Base-by-base conservation (phyloP, 208 protist species). In the Plasmodiophora brassicae region DNA sequence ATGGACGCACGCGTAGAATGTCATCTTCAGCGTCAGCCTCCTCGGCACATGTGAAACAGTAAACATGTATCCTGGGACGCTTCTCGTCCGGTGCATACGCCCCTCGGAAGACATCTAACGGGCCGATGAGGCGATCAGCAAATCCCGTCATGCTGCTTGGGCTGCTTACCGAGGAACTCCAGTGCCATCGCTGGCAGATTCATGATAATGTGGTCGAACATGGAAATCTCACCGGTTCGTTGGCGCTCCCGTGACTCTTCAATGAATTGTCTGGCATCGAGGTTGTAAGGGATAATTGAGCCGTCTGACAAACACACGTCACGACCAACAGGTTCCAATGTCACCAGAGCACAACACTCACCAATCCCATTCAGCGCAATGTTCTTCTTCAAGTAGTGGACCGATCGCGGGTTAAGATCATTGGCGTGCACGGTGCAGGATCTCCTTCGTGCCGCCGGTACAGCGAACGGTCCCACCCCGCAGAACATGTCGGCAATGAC, bases 381-480 rank as follows among this genome's bases (percentile, higher is more conserved):
- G 90, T 99, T 99, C 38, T 94, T 88, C 38, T 85, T 60, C 90
- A 99, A 93, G 83, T 94, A 96, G 88, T 97, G 92, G 65, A 95
- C 94, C 0, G 95, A 95, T 0, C 89, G 91, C 1, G 97, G 97
- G 92, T 99, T 99, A 10, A 99, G 93, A 89, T 99, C 98, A 91
- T 99, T 99, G 25, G 96, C 97, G 85, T 97, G 94, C 0, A 98
- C 95, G 0, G 53, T 85, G 46, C 89, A 91, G 45, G 95, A 92
- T 1, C 93, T 94, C 0, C 93, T 91, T 65, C 94, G 94, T 0
- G 96, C 96, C 0, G 96, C 96, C 1, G 97, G 97, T 20, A 99
- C 89, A 0, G 96, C 97, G 90, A 99, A 99, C 0, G 98, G 98
- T 1, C 98, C 98, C 28, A 99, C 95, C 57, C 97, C 98, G 32